phyloP scores from a whole-genome alignment of 2,329 filamentous ascomycete genomes.

The Colletotrichum euphorbiae region DNA sequence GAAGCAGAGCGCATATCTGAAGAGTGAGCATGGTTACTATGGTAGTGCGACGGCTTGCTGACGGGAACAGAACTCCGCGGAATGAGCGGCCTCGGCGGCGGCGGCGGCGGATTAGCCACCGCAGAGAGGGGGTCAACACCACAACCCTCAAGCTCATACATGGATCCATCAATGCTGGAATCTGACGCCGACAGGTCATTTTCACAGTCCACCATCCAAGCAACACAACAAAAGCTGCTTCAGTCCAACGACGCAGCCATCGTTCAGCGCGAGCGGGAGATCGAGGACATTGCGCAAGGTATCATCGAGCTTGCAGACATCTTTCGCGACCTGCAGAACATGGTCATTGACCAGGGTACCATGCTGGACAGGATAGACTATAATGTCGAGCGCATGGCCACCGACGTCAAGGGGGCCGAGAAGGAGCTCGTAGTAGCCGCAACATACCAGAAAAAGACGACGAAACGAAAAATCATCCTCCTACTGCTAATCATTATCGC shows the following conservation, averaged over 20 bases:
- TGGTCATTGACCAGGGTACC: conserved; percentile 94
- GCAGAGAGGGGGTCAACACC: conserved; percentile 67
- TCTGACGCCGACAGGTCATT: conserved; percentile 94
- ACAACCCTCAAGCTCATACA: conserved; percentile 65
- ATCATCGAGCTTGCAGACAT: conserved; percentile 98
- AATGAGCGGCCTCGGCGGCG: conserved; percentile 70
- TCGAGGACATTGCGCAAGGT: conserved; percentile 96
- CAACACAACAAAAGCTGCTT: conserved; percentile 76
- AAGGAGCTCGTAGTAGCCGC: conserved; percentile 91
- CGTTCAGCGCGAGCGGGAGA: conserved; percentile 92
- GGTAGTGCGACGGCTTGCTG: conserved; percentile 34
- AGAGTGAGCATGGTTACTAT: conserved; percentile 70
- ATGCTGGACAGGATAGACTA: conserved; percentile 97
- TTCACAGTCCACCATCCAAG: conserved; percentile 88
- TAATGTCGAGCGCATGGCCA: conserved; percentile 96
- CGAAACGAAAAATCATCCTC: conserved; percentile 92
- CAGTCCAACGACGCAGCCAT: conserved; percentile 87
- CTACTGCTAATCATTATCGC: conserved; percentile 86
- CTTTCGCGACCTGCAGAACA: conserved; percentile 93
- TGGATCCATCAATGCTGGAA: conserved; percentile 89
- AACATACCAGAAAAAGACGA: conserved; percentile 87
- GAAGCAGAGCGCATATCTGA: conserved; percentile 96
- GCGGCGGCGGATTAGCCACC: conserved; percentile 61
- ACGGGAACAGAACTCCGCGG: conserved; percentile 75
- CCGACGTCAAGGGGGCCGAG: conserved; percentile 91